These are phyloP conservation scores for Prunus mume DNA, from an alignment of 306 rosid genomes.

Conservation along the genomic window DNA sequence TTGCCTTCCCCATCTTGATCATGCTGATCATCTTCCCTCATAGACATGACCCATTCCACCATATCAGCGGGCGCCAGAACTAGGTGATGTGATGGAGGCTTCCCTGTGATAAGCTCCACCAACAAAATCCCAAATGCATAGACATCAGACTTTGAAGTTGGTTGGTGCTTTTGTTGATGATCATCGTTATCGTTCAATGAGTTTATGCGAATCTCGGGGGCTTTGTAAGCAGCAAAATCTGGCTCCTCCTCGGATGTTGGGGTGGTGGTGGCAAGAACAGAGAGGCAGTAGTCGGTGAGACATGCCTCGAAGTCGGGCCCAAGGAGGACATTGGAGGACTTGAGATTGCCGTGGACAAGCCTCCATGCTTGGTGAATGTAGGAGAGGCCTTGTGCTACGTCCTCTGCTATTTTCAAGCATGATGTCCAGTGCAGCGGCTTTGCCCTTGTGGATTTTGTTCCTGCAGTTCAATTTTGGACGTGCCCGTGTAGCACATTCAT, in stretches of 20 bases:
- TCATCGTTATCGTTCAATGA: background rate
- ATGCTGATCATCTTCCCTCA: slow-evolving; percentile 34
- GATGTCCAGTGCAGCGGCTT: slow-evolving; percentile 96
- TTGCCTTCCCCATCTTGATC: slow-evolving; percentile 46
- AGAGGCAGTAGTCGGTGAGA: slow-evolving; percentile 76
- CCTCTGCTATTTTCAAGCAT: slow-evolving; percentile 92
- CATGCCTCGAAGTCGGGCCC: slow-evolving; percentile 89
- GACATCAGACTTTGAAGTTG: slow-evolving; percentile 63
- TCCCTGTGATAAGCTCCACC: slow-evolving; percentile 80
- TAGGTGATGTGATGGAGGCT: slow-evolving; percentile 58
- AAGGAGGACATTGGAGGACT: slow-evolving; percentile 75
- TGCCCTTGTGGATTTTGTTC: slow-evolving; percentile 74
- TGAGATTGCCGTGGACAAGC: slow-evolving; percentile 90
- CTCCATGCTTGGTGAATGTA: slow-evolving; percentile 98
- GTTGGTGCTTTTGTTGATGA: slow-evolving; percentile 29
- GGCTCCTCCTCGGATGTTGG: slow-evolving; percentile 28
- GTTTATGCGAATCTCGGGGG: slow-evolving; percentile 58
- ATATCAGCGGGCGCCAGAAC: slow-evolving; percentile 47
- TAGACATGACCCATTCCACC: slow-evolving; percentile 61
- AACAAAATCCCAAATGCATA: slow-evolving; percentile 69
- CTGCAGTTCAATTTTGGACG: slow-evolving; percentile 29
- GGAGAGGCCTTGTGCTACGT: slow-evolving; percentile 85
- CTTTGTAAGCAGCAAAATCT: slow-evolving; percentile 51
- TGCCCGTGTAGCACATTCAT: background rate
- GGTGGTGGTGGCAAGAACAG: slow-evolving; percentile 38